Percentiles rank a stretch among this genome's conserved stretches.
phyloP scores from a whole-genome alignment of 148 eudicot species.

The Silene conica region DNA sequence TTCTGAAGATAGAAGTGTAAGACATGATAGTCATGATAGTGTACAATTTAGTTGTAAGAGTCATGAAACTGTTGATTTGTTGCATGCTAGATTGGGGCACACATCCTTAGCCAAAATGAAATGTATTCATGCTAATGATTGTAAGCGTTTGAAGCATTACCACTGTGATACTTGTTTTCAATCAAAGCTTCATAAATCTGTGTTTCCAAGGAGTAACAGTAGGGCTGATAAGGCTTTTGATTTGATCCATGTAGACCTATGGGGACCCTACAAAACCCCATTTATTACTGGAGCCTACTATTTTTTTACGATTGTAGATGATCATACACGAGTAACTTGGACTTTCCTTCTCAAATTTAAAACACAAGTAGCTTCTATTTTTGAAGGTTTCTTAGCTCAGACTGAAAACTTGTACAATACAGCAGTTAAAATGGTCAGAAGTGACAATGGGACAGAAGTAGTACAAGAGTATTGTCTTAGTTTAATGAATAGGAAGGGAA shows the following conservation, averaged over 20 bases:
- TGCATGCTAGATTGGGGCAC: constrained; percentile 6
- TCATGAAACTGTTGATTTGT: neutral
- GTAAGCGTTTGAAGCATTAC: neutral
- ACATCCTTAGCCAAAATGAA: neutral
- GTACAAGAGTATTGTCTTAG: too few species aligned
- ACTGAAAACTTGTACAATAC: neutral
- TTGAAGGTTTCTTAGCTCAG: neutral
- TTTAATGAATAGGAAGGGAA: too few species aligned
- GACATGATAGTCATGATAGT: too few species aligned
- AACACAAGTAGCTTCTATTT: neutral
- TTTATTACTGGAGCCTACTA: neutral
- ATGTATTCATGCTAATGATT: neutral
- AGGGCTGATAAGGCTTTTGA: neutral
- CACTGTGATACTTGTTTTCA: neutral
- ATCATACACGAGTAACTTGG: neutral
- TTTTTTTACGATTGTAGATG: neutral
- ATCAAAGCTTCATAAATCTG: neutral
- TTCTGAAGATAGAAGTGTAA: too few species aligned
- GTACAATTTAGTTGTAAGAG: too few species aligned
- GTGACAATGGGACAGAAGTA: too few species aligned
- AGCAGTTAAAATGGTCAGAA: neutral
- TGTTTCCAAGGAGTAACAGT: neutral
- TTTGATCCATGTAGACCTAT: neutral
- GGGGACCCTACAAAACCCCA: neutral
- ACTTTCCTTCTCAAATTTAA: neutral